Evolutionary conservation across 2,329 filamentous ascomycete species (phyloP).

Genomic region (Arthrinium puccinioides): DNA sequence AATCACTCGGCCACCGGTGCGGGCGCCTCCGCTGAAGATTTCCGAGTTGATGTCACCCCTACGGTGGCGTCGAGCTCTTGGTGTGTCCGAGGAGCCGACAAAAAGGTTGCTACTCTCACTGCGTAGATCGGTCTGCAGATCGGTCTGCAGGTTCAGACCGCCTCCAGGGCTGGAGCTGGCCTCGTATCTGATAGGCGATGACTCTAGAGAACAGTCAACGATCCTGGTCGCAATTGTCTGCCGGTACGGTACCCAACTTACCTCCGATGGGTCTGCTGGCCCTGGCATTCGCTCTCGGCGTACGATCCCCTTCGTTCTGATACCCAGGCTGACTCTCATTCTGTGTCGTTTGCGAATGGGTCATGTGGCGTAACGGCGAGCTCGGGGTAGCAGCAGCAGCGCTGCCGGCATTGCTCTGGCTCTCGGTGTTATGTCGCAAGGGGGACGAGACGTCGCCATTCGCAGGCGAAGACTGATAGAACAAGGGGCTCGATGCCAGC

Average conservation of each 20-base stretch:
- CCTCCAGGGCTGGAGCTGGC: conserved; percentile 82
- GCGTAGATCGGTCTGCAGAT: conserved; percentile 66
- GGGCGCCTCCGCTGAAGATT: conserved; percentile 49
- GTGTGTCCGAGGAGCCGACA: conserved; percentile 55
- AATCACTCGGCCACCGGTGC: conserved; percentile 46
- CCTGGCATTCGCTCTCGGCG: conserved; percentile 63
- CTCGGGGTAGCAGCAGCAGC: conserved; percentile 35
- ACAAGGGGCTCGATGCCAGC: conserved; percentile 72
- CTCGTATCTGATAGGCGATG: conserved; percentile 86
- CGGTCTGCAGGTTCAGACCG: conserved; percentile 52
- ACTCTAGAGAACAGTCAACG: conserved; percentile 52
- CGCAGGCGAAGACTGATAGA: conserved; percentile 52
- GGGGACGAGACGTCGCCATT: conserved; percentile 42
- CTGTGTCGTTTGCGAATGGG: conserved; percentile 42
- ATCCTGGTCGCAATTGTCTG: too few species aligned
- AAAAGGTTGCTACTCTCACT: conserved; percentile 87
- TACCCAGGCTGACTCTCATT: conserved; percentile 32
- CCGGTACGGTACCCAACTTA: conserved; percentile 37
- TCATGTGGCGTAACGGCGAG: conserved; percentile 53
- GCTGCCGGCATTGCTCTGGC: conserved; percentile 39
- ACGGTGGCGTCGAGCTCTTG: conserved; percentile 48
- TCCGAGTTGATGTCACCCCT: conserved; percentile 87
- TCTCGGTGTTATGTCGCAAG: conserved; percentile 49
- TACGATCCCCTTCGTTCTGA: conserved; percentile 54
- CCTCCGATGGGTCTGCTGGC: conserved; percentile 50